Conservation (phyloP, 1,284 basidiomycete species). For the Apiotrichum montevideense region DNA sequence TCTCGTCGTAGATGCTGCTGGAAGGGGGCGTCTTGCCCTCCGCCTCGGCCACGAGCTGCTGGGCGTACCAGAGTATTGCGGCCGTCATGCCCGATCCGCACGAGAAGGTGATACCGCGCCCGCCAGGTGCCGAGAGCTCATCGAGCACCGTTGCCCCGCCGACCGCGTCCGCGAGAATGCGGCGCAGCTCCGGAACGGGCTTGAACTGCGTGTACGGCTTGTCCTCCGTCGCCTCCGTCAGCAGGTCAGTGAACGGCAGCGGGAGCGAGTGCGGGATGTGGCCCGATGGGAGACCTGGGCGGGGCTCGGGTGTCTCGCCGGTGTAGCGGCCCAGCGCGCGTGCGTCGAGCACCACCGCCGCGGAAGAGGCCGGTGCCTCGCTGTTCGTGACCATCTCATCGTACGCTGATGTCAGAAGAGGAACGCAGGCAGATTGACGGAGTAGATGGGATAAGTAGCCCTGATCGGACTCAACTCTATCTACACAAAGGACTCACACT, state of each 20-base stretch:
- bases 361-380: slow-evolving; percentile 51
- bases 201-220: slow-evolving; percentile 54
- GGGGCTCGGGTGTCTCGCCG: slow-evolving; percentile 81
- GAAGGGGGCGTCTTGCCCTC: slow-evolving; percentile 37
- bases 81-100: slow-evolving; percentile 98
- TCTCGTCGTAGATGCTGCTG: slow-evolving; percentile 49
- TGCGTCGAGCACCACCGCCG: slow-evolving; percentile 72
- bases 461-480: no score
- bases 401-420: slow-evolving; percentile 56
- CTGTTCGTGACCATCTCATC: slow-evolving; percentile 70
- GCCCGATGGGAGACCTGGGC: slow-evolving; percentile 77
- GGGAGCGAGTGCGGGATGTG: slow-evolving; percentile 86
- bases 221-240: slow-evolving; percentile 49
- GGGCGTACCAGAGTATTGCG: slow-evolving; percentile 80
- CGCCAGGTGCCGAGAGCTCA: slow-evolving; percentile 54
- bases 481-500: neutral
- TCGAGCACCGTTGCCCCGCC: slow-evolving; percentile 49
- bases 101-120: slow-evolving; percentile 58
- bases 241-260: slow-evolving; percentile 74
- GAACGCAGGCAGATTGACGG: neutral
- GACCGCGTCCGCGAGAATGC: slow-evolving; percentile 52
- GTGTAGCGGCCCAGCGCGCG: slow-evolving; percentile 71
- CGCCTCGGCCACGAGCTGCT: slow-evolving; percentile 79
- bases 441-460: no score
- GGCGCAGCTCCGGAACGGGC: slow-evolving; percentile 54